Conservation (phyloP, 495 filamentous ascomycete species). For the Penicillium roqueforti region DNA sequence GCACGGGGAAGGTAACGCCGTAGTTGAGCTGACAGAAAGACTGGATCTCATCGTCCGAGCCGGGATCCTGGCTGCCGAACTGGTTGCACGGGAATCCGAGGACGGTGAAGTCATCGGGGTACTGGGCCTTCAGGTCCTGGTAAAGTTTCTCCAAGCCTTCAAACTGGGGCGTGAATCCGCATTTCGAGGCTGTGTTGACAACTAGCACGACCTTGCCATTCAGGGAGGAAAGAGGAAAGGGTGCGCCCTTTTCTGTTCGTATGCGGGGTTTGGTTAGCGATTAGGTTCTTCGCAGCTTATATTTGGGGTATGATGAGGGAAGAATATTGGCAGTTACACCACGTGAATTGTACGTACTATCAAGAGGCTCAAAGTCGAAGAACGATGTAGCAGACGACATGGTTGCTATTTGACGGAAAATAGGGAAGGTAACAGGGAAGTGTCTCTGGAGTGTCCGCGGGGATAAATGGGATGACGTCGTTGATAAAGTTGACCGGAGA, state of each 20-base stretch:
- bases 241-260: conserved; percentile 65
- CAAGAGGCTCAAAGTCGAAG: conserved; percentile 84
- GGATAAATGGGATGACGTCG: conserved; percentile 2
- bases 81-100: conserved; percentile 99
- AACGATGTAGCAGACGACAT: conserved; percentile 90
- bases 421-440: neutral
- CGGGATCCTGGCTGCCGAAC: conserved; percentile 87
- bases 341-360: conserved; percentile 55
- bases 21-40: conserved; percentile 92
- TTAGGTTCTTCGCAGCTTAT: conserved; percentile 5
- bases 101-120: conserved; percentile 75
- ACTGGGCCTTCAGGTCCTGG: conserved; percentile 62
- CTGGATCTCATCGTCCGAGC: conserved; percentile 85
- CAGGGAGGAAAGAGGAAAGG: conserved; percentile 63
- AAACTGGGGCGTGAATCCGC: conserved; percentile 98
- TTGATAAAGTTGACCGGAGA: neutral
- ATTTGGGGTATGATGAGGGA: neutral
- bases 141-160: conserved; percentile 86
- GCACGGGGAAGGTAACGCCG: conserved; percentile 87
- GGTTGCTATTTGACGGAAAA: conserved; percentile 35
- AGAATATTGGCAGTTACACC: neutral
- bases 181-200: conserved; percentile 99
- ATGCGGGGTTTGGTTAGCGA: conserved; percentile 10
- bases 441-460: neutral
- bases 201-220: conserved; percentile 89